These are phyloP conservation scores for Haplosporangium gracile DNA, from an alignment of 192 early-diverging fungal genomes.

Conservation along the genomic window DNA sequence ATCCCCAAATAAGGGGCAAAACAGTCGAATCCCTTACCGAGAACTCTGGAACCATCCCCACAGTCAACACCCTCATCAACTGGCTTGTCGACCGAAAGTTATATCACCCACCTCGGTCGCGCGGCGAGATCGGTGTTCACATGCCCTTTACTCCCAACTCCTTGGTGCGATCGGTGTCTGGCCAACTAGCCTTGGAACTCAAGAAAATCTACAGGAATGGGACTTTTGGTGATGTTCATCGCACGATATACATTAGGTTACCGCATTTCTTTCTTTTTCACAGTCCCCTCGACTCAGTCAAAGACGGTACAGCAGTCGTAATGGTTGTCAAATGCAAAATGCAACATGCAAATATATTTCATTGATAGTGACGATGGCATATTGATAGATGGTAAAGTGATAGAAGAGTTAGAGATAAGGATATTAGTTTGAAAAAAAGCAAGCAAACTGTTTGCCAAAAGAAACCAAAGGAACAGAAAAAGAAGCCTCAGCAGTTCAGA, in stretches of 20 bases:
- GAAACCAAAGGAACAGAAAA: neutral
- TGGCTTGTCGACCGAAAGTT: too few species aligned
- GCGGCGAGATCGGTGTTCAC: too few species aligned
- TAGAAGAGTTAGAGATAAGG: neutral
- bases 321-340: neutral
- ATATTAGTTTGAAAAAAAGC: neutral
- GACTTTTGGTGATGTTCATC: neutral
- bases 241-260: too few species aligned
- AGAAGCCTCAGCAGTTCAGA: neutral
- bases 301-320: too few species aligned
- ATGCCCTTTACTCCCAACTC: constrained; percentile 3
- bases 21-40: too few species aligned
- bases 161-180: neutral
- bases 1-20: too few species aligned
- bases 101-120: too few species aligned
- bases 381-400: neutral
- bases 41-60: too few species aligned
- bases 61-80: too few species aligned
- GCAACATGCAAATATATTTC: neutral
- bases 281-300: too few species aligned
- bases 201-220: neutral
- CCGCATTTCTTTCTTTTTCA: too few species aligned
- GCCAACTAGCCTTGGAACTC: neutral
- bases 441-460: too few species aligned
- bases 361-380: neutral